These are phyloP conservation scores for Dichotomopilus funicola DNA, from an alignment of 2,329 filamentous ascomycete species.

Conservation along the genomic window DNA sequence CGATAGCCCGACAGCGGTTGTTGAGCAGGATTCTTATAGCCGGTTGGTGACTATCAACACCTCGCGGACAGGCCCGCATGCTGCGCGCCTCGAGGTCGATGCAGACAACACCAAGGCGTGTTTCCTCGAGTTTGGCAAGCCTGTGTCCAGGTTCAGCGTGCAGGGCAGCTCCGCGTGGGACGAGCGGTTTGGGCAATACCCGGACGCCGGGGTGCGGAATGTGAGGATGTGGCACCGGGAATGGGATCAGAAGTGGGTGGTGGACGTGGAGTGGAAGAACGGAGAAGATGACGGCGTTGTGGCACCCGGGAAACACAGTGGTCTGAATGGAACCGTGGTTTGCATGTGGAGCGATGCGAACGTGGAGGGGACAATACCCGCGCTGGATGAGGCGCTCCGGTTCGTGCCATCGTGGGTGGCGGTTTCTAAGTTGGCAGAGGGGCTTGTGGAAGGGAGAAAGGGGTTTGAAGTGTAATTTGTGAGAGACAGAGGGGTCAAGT, in stretches of 20 bases:
- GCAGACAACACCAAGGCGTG: slow-evolving; percentile 75
- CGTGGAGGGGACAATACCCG: slow-evolving; percentile 62
- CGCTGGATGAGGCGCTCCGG: slow-evolving; percentile 69
- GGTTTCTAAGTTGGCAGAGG: slow-evolving; percentile 67
- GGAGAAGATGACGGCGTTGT: background rate
- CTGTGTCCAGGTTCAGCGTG: slow-evolving; percentile 59
- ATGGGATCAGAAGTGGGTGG: slow-evolving; percentile 70
- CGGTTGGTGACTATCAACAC: slow-evolving; percentile 63
- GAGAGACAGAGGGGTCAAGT: background rate
- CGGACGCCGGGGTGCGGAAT: slow-evolving; percentile 45
- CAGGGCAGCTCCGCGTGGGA: slow-evolving; percentile 53
- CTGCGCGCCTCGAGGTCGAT: slow-evolving; percentile 58
- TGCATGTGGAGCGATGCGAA: slow-evolving; percentile 91
- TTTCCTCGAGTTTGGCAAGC: slow-evolving; percentile 62
- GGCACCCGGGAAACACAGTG: slow-evolving; percentile 17
- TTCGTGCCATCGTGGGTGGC: slow-evolving; percentile 77
- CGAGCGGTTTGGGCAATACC: slow-evolving; percentile 57
- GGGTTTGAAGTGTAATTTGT: slow-evolving; percentile 43
- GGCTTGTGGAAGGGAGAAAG: slow-evolving; percentile 75
- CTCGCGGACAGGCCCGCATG: slow-evolving; percentile 35
- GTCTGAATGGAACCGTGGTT: slow-evolving; percentile 57
- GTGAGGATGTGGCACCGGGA: slow-evolving; percentile 66
- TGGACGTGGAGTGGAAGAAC: slow-evolving; percentile 61
- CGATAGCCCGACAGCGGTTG: slow-evolving; percentile 19
- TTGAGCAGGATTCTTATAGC: slow-evolving; percentile 38